Base-by-base conservation (phyloP, 495 filamentous ascomycete genomes). In the Aspergillus coremiiformis region DNA sequence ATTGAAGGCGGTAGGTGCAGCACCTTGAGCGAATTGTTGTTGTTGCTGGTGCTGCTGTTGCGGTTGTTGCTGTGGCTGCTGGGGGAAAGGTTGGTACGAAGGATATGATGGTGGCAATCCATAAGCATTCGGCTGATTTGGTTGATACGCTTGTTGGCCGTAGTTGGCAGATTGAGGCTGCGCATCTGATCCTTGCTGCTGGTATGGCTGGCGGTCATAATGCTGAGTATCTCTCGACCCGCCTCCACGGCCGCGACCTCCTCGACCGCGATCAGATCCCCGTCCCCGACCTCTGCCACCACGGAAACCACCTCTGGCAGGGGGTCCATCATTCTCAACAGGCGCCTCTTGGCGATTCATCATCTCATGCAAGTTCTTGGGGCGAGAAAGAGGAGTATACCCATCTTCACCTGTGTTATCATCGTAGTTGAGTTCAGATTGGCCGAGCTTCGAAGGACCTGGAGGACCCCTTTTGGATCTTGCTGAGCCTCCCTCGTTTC, bases 311-410 rank as follows among this genome's bases (percentile, higher is more conserved):
- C 66, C 47, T 29, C 61, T 46, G 49, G 58, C 53, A 37, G 51
- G 49, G 7, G 48, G 63, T 21, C 63, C 62, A 29, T 57, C 66
- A 14, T 55, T 62, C 57, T 79, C 82, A 44, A 79, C 74, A 15
- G 77, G 78, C 2, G 74, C 58, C 41, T 76, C 69, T 21, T 68
- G 66, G 4, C 56, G 41, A 20, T 61, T 66, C 70, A 79, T 78
- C 61, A 80, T 75, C 55, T 78, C 76, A 30, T 80, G 76, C 3
- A 78, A 65, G 45, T 81, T 78, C 39, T 73, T 73, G 1, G 86
- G 87, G 22, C 87, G 74, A 27, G 81, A 60, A 32, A 91, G 72
- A 26, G 85, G 85, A 49, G 79, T 83, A 67, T 90, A 91, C 5
- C 73, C 73, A 51, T 76, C 75, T 47, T 75, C 71, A 12, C 54